Evolutionary conservation across 306 rosid genomes (phyloP), one percentile per base, ranked within the genome.

Genomic region (Casuarina glauca): DNA sequence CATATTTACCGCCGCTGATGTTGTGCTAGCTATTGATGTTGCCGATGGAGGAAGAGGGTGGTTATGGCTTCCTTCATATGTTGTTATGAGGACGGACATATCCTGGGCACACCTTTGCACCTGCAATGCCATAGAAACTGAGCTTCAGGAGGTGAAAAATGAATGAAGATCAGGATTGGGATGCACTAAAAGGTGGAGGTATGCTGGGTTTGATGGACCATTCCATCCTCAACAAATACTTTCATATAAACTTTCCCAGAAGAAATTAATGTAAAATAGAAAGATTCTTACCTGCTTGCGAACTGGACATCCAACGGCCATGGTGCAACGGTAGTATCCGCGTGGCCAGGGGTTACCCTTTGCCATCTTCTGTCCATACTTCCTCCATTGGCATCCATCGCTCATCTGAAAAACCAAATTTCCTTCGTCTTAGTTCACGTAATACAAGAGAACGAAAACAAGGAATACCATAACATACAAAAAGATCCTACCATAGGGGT

Each of bases 351-450:
- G 89, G 70, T 83, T 86, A 9, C 69, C 76, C 81, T 86, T 86
- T 55, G 86, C 79, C 46, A 36, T 82, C 81, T 86, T 86, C 52
- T 86, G 89, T 62, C 86, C 89, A 74, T 86, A 86, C 50, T 86
- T 86, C 78, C 89, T 86, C 89, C 89, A 82, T 66, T 78, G 82
- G 75, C 89, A 86, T 49, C 87, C 89, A 82, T 86, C 89, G 12
- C 76, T 79, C 73, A 74, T 80, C 89, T 86, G 51, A 81, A 11
- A 58, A 4, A 42, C 50, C 71, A 66, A 42, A 41, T 16, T n/a
- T 8, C 19, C 9, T 66, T 12, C 71, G 8, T 16, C 68, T 61
- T 35, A 61, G 43, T 35, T 61, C n/a, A 35, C 7, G 1, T 19
- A 54, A 17, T 61, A 4, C 3, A 9, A 57, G 9, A 10, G 13